Evolutionary conservation across 1,139 yeast species (phyloP), one percentile per base, ranked within the genome.

Genomic region (Yamadazyma sp.): DNA sequence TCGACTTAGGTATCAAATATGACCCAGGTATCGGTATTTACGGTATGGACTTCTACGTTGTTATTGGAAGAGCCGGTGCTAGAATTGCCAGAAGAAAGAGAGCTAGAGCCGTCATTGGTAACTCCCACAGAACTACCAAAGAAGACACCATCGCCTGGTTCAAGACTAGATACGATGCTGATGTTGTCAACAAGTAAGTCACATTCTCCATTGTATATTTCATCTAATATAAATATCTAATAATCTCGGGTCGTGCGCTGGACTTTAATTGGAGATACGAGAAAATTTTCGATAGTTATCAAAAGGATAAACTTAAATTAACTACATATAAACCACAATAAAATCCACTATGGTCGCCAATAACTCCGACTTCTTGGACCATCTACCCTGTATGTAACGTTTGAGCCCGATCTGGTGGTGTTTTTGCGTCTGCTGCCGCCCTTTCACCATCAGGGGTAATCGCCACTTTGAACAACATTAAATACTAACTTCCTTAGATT

Each of bases 41-140:
- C 92, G 98, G 99, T 83, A 92, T 92, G 99, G 98, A 92, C 78
- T 92, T 92, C 86, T 94, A 89, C 92, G 92, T 92, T 69, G 97
- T 90, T 69, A 80, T 92, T 81, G 97, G 97, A 73, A 90, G 99
- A 80, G 95, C 97, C 67, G 99, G 99, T 80, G 86, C 82, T 81
- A 89, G 98, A 81, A 86, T 92, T 59, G 82, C 97, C 67, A 92
- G 97, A 82, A 92, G 98, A 85, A 92, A 92, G 95, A 87, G 96
- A 82, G 79, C 87, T 69, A 80, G 83, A 72, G 78, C 90, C 63
- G 78, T 76, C 60, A 78, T 92, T 60, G 99, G 99, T 78, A 83
- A 85, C 82, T 64, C 78, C 66, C 99, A 92, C 87, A 80, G 81
- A 75, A 86, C 95, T 70, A 73, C 76, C 73, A 86, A 86, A 79